phyloP scores from a whole-genome alignment of 257 asterid genomes.

The Cruciata laevipes region DNA sequence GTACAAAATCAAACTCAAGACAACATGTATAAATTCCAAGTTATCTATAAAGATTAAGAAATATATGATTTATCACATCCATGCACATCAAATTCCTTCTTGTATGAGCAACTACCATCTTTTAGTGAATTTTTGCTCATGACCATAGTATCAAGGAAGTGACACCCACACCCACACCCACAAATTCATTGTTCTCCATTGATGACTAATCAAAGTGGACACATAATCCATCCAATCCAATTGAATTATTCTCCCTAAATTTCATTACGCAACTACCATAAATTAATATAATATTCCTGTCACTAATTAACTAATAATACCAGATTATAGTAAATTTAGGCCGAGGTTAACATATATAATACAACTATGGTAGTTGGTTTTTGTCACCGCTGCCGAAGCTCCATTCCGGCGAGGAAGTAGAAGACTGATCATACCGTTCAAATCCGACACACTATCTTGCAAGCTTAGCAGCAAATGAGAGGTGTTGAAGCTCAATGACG shows the following conservation, averaged over 20 bases:
- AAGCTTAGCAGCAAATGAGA: conserved; percentile 52
- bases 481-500: conserved; percentile 61
- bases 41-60: background rate
- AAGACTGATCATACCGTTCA: conserved; percentile 58
- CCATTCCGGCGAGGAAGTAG: conserved; percentile 57
- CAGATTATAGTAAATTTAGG: background rate
- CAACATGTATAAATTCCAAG: no score
- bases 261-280: background rate
- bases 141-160: no score
- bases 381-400: conserved; percentile 41
- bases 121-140: conserved; percentile 17
- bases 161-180: background rate
- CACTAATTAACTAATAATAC: no score
- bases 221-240: background rate
- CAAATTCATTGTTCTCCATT: background rate
- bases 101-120: conserved; percentile 15
- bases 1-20: no score
- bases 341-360: no score
- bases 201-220: background rate
- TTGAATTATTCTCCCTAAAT: background rate
- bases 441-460: conserved; percentile 73
- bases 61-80: background rate
- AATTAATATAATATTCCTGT: background rate
- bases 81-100: conserved; percentile 14
- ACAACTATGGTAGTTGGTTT: background rate